phyloP scores from a whole-genome alignment of 495 filamentous ascomycete genomes.

The Pseudoneurospora amorphoporcata region DNA sequence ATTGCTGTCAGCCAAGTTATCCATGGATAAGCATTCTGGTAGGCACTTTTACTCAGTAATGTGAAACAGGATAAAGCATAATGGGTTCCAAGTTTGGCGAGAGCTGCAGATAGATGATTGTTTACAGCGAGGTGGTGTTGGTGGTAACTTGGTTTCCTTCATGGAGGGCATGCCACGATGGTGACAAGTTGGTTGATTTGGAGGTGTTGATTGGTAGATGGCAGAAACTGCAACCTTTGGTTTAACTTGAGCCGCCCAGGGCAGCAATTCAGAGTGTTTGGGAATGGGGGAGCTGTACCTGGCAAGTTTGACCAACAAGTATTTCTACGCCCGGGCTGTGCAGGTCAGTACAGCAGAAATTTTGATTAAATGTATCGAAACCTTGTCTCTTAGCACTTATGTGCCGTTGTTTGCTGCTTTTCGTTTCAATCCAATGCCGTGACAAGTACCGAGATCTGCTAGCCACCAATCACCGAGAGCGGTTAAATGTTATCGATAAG shows the following conservation, averaged over 20 bases:
- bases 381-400: not conserved
- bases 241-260: too few species aligned
- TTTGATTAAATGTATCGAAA: not conserved
- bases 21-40: not conserved
- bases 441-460: not conserved
- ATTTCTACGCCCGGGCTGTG: not conserved
- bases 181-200: not conserved
- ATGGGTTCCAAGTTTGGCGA: not conserved
- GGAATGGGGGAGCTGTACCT: not conserved
- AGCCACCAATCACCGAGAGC: not conserved
- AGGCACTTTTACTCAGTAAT: conserved; percentile 32
- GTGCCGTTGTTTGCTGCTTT: not conserved
- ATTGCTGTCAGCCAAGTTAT: not conserved
- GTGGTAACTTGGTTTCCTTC: too few species aligned
- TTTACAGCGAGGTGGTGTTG: too few species aligned
- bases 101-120: not conserved
- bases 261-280: not conserved
- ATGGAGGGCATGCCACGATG: too few species aligned
- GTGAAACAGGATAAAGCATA: conserved; percentile 17
- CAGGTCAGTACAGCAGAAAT: not conserved
- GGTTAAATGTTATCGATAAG: not conserved
- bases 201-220: too few species aligned
- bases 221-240: too few species aligned
- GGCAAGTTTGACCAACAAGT: not conserved
- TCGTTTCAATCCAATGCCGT: not conserved